phyloP scores from a whole-genome alignment of 306 rosid genomes.

The Glycine tomentella region DNA sequence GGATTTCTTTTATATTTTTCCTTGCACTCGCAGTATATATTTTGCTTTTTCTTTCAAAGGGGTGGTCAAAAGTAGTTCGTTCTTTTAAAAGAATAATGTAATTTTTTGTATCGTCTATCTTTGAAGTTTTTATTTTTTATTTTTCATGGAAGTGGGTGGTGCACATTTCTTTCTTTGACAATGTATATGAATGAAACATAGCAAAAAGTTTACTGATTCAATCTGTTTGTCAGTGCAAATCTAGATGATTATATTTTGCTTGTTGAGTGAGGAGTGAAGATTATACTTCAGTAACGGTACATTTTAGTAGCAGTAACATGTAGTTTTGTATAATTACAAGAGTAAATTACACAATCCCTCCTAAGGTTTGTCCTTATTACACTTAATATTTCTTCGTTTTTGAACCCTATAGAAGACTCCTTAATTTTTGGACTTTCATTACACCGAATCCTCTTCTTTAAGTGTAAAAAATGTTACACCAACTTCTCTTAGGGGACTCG shows the following conservation, averaged over 20 bases:
- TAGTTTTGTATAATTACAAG: too few species aligned
- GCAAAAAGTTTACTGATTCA: conserved; percentile 12
- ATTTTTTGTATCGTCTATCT: conserved; percentile 38
- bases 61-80: conserved; percentile 44
- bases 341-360: too few species aligned
- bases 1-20: conserved; percentile 12
- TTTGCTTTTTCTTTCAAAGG: conserved; percentile 44
- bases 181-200: conserved; percentile 40
- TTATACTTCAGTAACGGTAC: too few species aligned
- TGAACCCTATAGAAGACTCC: too few species aligned
- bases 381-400: too few species aligned
- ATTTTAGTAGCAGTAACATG: too few species aligned
- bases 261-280: background rate
- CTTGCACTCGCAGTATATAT: conserved; percentile 43
- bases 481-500: too few species aligned
- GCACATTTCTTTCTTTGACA: conserved; percentile 38
- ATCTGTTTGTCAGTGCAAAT: background rate
- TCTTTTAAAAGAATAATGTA: conserved; percentile 36
- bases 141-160: conserved; percentile 20
- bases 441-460: too few species aligned
- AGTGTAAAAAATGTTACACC: too few species aligned
- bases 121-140: conserved; percentile 10
- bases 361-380: too few species aligned
- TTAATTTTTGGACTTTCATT: too few species aligned
- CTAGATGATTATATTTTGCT: background rate